Evolutionary conservation across 73 alveolate species (phyloP).

Genomic region (Paramecium sonneborni): DNA sequence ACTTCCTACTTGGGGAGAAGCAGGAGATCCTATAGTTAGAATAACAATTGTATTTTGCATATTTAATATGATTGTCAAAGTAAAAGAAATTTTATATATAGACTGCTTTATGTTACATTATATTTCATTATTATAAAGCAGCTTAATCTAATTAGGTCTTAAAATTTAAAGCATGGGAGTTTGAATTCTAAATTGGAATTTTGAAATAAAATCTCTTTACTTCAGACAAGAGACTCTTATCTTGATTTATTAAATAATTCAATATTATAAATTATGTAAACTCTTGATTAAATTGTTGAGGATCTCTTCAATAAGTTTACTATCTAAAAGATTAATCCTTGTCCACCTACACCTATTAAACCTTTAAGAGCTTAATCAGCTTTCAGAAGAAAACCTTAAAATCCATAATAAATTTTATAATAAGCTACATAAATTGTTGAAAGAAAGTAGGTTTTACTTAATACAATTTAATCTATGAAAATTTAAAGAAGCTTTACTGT

Average conservation of each 20-base stretch:
- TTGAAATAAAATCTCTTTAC: conserved; percentile 32
- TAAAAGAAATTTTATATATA: background rate
- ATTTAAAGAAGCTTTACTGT: background rate
- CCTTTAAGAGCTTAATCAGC: background rate
- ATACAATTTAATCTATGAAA: background rate
- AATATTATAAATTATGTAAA: background rate
- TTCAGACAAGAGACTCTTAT: conserved; percentile 24
- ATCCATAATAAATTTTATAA: background rate
- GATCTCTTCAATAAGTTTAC: conserved; percentile 22
- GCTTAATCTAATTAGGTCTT: background rate
- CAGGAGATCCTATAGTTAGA: conserved; percentile 46
- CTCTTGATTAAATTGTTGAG: conserved; percentile 18
- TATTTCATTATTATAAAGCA: conserved; percentile 23
- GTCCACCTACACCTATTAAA: background rate
- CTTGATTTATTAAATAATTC: background rate
- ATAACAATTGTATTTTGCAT: conserved; percentile 15
- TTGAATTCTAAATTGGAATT: background rate
- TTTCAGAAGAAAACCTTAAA: background rate
- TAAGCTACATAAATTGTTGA: background rate
- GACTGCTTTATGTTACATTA: conserved; percentile 28
- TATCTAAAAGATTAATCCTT: background rate
- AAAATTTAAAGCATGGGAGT: background rate
- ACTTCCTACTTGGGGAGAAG: conserved; percentile 47
- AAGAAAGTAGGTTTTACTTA: background rate
- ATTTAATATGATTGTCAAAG: conserved; percentile 9